These are phyloP conservation scores for Hericium rajendrae DNA, from an alignment of 768 basidiomycete genomes.

Conservation along the genomic window DNA sequence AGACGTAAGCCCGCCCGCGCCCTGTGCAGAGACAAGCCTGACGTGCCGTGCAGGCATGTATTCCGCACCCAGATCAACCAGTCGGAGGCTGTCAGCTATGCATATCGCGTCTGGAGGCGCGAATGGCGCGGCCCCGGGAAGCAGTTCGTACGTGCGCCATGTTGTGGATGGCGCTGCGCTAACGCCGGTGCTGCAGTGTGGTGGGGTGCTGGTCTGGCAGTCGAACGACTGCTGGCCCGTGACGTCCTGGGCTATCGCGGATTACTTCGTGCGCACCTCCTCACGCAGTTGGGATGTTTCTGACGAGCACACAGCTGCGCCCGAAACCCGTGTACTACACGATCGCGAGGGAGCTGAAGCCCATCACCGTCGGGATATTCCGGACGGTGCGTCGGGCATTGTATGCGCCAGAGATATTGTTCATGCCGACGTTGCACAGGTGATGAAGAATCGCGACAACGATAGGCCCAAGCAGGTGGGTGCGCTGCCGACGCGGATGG, in stretches of 20 bases:
- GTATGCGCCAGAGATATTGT: neutral
- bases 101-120: slow-evolving; percentile 85
- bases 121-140: slow-evolving; percentile 83
- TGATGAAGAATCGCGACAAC: slow-evolving; percentile 46
- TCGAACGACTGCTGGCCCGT: slow-evolving; percentile 92
- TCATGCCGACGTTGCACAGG: slow-evolving; percentile 22
- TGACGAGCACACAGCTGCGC: slow-evolving; percentile 22
- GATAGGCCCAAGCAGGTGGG: slow-evolving; percentile 38
- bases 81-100: slow-evolving; percentile 82
- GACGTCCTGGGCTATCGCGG: slow-evolving; percentile 88
- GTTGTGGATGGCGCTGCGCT: slow-evolving; percentile 63
- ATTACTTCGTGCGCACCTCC: slow-evolving; percentile 74
- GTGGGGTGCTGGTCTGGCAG: slow-evolving; percentile 23
- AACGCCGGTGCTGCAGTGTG: neutral
- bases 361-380: slow-evolving; percentile 76
- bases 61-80: slow-evolving; percentile 97
- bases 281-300: too few relatives aligned
- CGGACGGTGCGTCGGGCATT: slow-evolving; percentile 29
- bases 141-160: slow-evolving; percentile 85
- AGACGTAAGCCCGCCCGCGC: slow-evolving; percentile 40
- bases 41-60: slow-evolving; percentile 51
- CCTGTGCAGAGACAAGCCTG: neutral
- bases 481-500: too few relatives aligned
- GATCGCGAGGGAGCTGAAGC: slow-evolving; percentile 74
- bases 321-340: slow-evolving; percentile 89